These are phyloP conservation scores for Microglena sp. DNA, from an alignment of 139 green algal genomes.

Conservation along the genomic window DNA sequence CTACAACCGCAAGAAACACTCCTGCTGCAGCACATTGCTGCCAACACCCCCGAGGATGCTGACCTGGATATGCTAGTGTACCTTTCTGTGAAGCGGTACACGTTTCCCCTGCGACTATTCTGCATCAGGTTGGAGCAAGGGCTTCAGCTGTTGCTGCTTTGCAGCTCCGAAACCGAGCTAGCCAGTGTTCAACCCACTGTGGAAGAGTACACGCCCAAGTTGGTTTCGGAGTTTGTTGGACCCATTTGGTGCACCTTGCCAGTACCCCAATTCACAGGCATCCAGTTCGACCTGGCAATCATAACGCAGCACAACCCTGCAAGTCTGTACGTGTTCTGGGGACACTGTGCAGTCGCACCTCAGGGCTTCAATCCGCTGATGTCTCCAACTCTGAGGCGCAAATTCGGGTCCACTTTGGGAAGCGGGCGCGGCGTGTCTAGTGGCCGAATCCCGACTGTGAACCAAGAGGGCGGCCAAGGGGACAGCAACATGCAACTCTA, in stretches of 20 bases:
- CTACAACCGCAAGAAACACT: slow-evolving; percentile 18
- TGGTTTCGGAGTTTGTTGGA: no score
- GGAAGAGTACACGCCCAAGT: neutral
- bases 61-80: slow-evolving; percentile 4
- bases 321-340: slow-evolving; percentile 20
- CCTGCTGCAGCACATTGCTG: slow-evolving; percentile 24
- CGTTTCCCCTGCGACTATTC: neutral
- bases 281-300: slow-evolving; percentile 22
- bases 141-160: slow-evolving; percentile 3
- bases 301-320: slow-evolving; percentile 8
- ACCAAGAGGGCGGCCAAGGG: no score
- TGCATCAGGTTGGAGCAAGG: neutral
- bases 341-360: slow-evolving; percentile 5
- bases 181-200: neutral
- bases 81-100: slow-evolving; percentile 1
- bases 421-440: no score
- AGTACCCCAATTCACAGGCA: slow-evolving; percentile 15
- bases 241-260: slow-evolving; percentile 16
- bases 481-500: slow-evolving; percentile 21
- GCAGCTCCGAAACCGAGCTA: neutral
- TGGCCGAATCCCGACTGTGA: no score
- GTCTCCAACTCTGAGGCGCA: slow-evolving; percentile 20
- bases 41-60: slow-evolving; percentile 1
- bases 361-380: slow-evolving; percentile 32
- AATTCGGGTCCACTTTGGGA: slow-evolving; percentile 10